phyloP scores from a whole-genome alignment of 208 protist species.

The Crithidia fasciculata region DNA sequence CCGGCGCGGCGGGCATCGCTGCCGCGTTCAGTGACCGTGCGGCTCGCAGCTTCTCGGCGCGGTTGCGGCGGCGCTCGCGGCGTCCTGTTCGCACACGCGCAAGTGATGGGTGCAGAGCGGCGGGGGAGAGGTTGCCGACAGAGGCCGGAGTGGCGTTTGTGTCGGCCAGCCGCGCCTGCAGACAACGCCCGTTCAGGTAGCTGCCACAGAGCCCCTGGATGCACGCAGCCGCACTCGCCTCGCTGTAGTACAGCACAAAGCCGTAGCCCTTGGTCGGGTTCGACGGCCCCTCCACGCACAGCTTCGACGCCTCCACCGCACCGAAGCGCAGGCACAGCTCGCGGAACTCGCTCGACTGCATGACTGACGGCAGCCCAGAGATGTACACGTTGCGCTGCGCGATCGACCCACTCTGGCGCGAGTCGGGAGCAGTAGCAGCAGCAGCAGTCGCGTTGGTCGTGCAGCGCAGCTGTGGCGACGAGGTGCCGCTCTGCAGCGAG shows the following conservation, averaged over 20 bases:
- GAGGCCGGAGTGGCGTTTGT: slow-evolving; percentile 42
- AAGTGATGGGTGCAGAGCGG: neutral
- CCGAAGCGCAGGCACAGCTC: slow-evolving; percentile 69
- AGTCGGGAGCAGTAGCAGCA: neutral
- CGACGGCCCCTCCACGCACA: slow-evolving; percentile 49
- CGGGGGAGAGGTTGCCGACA: neutral
- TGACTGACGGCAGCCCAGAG: slow-evolving; percentile 58
- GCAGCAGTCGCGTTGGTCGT: neutral
- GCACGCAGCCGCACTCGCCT: slow-evolving; percentile 51
- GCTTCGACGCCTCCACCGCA: slow-evolving; percentile 68
- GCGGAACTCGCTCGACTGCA: slow-evolving; percentile 58
- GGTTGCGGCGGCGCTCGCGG: too few species aligned
- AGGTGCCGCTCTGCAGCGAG: neutral
- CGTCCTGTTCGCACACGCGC: neutral
- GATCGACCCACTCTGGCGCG: slow-evolving; percentile 8
- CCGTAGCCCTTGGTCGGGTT: slow-evolving; percentile 64
- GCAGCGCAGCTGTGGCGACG: neutral
- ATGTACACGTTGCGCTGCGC: slow-evolving; percentile 75
- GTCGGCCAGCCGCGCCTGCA: slow-evolving; percentile 65
- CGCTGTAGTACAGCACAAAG: slow-evolving; percentile 69
- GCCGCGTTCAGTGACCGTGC: slow-evolving; percentile 10
- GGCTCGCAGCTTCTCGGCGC: too few species aligned
- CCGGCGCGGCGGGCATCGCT: neutral
- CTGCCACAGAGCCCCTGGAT: slow-evolving; percentile 52
- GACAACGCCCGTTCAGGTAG: slow-evolving; percentile 32